Percentiles rank a stretch among this genome's conserved stretches.
Evolutionary conservation across 176 grass and related monocot species (phyloP).

Genomic region (Urochloa ruziziensis): DNA sequence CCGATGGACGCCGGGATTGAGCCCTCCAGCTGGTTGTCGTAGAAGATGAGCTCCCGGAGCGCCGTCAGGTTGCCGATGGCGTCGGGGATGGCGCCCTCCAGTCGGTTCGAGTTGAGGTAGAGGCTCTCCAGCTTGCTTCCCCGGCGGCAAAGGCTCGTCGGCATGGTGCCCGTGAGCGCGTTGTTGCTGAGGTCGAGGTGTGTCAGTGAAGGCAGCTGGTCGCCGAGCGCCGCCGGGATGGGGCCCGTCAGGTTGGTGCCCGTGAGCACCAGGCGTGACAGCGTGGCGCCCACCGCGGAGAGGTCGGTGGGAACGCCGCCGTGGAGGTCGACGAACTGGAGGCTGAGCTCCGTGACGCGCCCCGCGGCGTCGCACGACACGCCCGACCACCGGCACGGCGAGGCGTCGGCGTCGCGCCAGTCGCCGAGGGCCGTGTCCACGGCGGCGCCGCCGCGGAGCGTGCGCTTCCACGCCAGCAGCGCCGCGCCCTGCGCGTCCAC

Average conservation of each 20-base stretch:
- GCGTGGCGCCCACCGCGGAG: constrained; percentile 41
- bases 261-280: constrained; percentile 57
- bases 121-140: constrained; percentile 67
- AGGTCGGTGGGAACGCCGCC: constrained; percentile 56
- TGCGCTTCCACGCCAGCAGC: constrained; percentile 65
- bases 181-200: constrained; percentile 80
- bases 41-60: constrained; percentile 64
- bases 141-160: constrained; percentile 46
- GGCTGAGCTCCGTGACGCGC: constrained; percentile 49
- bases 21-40: constrained; percentile 83
- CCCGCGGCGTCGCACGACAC: constrained; percentile 54
- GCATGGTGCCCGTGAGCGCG: constrained; percentile 65
- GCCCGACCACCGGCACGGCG: constrained; percentile 72
- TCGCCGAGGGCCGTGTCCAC: neutral
- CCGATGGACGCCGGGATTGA: constrained; percentile 57
- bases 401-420: constrained; percentile 50
- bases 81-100: constrained; percentile 59
- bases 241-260: constrained; percentile 66
- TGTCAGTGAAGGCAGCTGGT: constrained; percentile 38
- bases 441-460: constrained; percentile 29
- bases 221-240: constrained; percentile 56
- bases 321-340: constrained; percentile 61
- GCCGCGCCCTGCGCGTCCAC: constrained; percentile 62
- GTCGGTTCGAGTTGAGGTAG: constrained; percentile 62
- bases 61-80: constrained; percentile 54